A percentile compares a stretch with the other conserved stretches of the same genome.
Conservation (phyloP, 306 rosid genomes). For the Delonix regia region DNA sequence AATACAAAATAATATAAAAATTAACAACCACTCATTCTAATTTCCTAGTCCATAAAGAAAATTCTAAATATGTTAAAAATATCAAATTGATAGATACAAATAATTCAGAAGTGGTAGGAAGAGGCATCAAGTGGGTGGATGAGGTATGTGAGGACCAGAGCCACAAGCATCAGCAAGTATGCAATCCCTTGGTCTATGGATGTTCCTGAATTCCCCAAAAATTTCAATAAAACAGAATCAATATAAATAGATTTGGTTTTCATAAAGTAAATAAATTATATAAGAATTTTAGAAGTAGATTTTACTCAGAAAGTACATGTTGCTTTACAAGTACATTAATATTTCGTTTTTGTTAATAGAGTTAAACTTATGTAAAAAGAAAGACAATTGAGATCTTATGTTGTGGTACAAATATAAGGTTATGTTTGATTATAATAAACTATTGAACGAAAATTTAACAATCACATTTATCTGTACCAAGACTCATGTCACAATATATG, state of each 20-base stretch:
- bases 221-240: background rate
- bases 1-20: background rate
- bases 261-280: background rate
- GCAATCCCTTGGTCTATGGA: slow-evolving; percentile 89
- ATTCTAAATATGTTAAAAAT: slow-evolving; percentile 12
- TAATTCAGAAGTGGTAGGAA: slow-evolving; percentile 43
- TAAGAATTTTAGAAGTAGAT: too few species aligned
- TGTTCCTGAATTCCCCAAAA: slow-evolving; percentile 52
- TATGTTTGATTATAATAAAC: too few species aligned
- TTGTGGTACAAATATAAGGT: too few species aligned
- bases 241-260: background rate
- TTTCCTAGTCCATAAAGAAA: background rate
- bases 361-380: too few species aligned
- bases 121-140: slow-evolving; percentile 75
- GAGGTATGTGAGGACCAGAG: slow-evolving; percentile 79
- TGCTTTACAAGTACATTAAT: too few species aligned
- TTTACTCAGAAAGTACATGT: too few species aligned
- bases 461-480: too few species aligned
- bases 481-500: too few species aligned
- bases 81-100: slow-evolving; percentile 1
- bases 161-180: slow-evolving; percentile 75
- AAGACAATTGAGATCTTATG: too few species aligned
- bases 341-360: background rate
- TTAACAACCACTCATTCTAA: background rate
- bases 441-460: too few species aligned